Base-by-base conservation (phyloP, 371 early-diverging fungal genomes). In the Batrachochytrium dendrobatidis region DNA sequence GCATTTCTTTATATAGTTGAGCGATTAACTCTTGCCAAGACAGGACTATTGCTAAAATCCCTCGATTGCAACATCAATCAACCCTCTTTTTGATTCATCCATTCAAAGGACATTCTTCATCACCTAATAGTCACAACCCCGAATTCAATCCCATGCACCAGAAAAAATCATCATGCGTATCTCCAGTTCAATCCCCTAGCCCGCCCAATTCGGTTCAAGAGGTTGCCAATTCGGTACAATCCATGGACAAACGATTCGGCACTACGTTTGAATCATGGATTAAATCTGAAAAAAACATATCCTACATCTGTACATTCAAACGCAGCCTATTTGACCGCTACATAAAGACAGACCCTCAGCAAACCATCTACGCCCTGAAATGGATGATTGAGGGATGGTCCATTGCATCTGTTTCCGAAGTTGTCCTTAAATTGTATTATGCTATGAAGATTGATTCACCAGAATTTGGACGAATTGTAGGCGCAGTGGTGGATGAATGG, bases 201-300 rank as follows among this genome's bases (percentile, higher is more conserved):
- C n/a, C n/a, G n/a, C n/a, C n/a, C n/a, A n/a, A n/a, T n/a, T n/a
- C 48, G 8, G 55, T 45, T 12, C 34, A 54, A 30, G 66, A 64
- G 15, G 64, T 70, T 22, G 67, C 59, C 15, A 53, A 6, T 7
- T 54, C 60, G 17, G 65, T 70, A 63, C 44, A 34, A 7, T 45
- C 49, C 25, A 70, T 70, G 71, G 71, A 70, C 59, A 18, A 35
- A 29, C 46, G 20, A n/a, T 51, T 65, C 59, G 50, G 55, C n/a
- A 67, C 67, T 17, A 53, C 39, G n/a, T 70, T 70, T 59, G 20
- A 31, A 12, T 46, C 22, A 33, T 70, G 67, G 67, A 60, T 70
- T 35, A n/a, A 34, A 43, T 33, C 32, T 43, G 67, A 66, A 46
- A 50, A 33, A 15, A 70, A 70, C 62, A 53, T 70, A 24, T 30